Evolutionary conservation across 176 grass and related monocot species (phyloP).

Genomic region (Cenchrus purpureus): DNA sequence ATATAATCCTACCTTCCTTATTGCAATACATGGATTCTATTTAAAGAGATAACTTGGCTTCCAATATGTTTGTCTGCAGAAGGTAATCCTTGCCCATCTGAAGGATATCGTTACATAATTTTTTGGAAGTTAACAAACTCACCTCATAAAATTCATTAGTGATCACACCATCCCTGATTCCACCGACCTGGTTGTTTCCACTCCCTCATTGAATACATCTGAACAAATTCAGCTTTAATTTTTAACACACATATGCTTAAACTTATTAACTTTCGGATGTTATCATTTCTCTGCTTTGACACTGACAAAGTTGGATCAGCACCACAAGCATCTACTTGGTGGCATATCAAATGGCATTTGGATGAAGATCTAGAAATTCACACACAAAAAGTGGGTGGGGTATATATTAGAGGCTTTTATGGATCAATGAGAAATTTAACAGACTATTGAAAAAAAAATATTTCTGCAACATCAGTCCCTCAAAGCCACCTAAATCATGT

Average conservation of each 20-base stretch:
- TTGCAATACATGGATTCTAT: neutral
- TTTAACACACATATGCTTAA: neutral
- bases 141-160: neutral
- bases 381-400: neutral
- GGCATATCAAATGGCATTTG: neutral
- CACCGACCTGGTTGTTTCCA: neutral
- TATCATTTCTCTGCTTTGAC: neutral
- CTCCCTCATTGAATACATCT: neutral
- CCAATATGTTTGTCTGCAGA: neutral
- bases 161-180: neutral
- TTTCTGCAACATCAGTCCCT: neutral
- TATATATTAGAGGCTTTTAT: neutral
- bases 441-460: neutral
- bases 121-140: neutral
- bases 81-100: neutral
- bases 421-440: neutral
- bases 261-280: neutral
- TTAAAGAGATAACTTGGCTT: conserved; percentile 3
- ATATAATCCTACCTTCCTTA: neutral
- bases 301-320: neutral
- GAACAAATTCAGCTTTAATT: neutral
- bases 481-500: neutral
- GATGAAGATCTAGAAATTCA: neutral
- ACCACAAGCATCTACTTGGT: neutral
- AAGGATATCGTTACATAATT: neutral